Percentiles rank a stretch among this genome's conserved stretches.
These are phyloP conservation scores for Ceratocystis alfenasii DNA, from an alignment of 2,329 filamentous ascomycete genomes.

Conservation along the genomic window DNA sequence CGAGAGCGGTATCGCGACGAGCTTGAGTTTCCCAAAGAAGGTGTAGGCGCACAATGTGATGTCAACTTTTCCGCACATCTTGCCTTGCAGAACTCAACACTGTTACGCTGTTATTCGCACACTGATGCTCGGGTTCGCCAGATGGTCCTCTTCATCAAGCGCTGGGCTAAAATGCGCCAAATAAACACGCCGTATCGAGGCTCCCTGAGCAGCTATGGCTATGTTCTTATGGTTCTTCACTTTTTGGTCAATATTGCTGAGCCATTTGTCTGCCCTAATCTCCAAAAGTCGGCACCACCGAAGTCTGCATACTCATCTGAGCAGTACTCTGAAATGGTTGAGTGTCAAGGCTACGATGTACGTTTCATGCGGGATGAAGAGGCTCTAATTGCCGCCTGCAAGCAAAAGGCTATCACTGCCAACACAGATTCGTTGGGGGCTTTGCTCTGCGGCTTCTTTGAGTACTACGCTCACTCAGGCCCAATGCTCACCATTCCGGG, in stretches of 20 bases:
- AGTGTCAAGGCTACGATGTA: conserved; percentile 55
- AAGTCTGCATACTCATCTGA: conserved; percentile 29
- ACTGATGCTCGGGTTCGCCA: conserved; percentile 66
- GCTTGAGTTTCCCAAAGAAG: conserved; percentile 66
- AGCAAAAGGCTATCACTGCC: conserved; percentile 46
- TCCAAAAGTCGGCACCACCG: conserved; percentile 49
- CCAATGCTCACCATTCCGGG: conserved; percentile 38
- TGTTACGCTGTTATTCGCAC: conserved; percentile 71
- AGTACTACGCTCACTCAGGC: conserved; percentile 61
- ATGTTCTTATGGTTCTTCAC: conserved; percentile 83
- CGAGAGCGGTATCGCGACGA: conserved; percentile 42
- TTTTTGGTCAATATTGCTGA: conserved; percentile 72
- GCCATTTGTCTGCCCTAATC: conserved; percentile 74
- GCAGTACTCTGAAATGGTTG: conserved; percentile 32
- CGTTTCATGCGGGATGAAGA: conserved; percentile 67
- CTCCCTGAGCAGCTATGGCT: conserved; percentile 80
- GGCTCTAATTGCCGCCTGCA: conserved; percentile 52
- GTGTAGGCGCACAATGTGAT: conserved; percentile 75
- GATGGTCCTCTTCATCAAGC: conserved; percentile 76
- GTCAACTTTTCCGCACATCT: conserved; percentile 84
- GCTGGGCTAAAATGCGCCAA: conserved; percentile 74
- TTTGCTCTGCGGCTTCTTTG: conserved; percentile 73
- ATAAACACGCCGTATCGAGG: conserved; percentile 82
- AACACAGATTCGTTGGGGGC: conserved; percentile 60
- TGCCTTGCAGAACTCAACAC: conserved; percentile 68